Conservation (phyloP, 1,284 basidiomycete species). For the Rhodotorula sp. region DNA sequence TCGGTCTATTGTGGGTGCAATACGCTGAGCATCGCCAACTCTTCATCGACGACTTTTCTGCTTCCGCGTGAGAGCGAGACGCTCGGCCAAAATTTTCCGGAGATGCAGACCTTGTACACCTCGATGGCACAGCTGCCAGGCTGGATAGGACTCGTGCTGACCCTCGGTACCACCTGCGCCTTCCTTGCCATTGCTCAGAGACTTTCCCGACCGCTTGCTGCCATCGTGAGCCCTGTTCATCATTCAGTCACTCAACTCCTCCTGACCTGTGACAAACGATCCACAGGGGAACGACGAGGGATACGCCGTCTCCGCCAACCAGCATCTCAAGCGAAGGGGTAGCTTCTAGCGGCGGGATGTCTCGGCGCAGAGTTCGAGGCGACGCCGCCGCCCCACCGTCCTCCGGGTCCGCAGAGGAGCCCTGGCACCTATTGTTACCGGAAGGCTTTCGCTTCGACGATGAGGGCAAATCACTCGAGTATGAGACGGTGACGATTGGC, state of each 20-base stretch:
- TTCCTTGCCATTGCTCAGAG: background rate
- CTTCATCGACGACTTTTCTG: too few species aligned
- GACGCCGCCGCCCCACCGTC: too few species aligned
- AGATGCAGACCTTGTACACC: background rate
- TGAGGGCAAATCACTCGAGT: too few species aligned
- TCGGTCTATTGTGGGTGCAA: background rate
- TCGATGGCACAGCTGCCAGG: background rate
- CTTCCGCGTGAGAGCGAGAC: too few species aligned
- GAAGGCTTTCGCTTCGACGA: too few species aligned
- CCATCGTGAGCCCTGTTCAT: slow-evolving; percentile 9
- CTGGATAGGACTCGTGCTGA: slow-evolving; percentile 8
- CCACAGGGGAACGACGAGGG: slow-evolving; percentile 28
- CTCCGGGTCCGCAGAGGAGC: too few species aligned
- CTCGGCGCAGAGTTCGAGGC: too few species aligned
- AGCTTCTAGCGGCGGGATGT: slow-evolving; percentile 22
- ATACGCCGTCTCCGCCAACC: slow-evolving; percentile 18
- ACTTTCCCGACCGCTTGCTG: slow-evolving; percentile 12
- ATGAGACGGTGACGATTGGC: too few species aligned
- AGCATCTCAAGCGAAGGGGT: slow-evolving; percentile 35
- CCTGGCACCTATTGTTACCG: too few species aligned
- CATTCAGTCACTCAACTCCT: background rate
- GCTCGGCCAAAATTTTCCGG: too few species aligned
- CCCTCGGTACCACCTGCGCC: background rate
- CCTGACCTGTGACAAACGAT: too few species aligned
- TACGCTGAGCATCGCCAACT: too few species aligned